Conservation (phyloP, 1,284 basidiomycete genomes). For the Ceratobasidium sp. region DNA sequence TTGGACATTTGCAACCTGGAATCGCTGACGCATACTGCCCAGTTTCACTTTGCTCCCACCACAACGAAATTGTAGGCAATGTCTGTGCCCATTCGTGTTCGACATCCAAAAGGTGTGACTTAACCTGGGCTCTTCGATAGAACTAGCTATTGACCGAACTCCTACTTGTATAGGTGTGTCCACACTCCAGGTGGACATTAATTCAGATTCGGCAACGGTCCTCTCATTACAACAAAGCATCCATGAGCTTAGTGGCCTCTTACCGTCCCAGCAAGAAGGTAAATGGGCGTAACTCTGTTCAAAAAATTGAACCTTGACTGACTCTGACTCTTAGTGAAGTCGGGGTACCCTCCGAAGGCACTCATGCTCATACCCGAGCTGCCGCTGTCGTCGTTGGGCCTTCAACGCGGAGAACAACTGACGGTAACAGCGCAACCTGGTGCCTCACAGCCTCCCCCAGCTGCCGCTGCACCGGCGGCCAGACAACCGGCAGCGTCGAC, state of each 20-base stretch:
- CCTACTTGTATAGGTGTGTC: constrained; percentile 62
- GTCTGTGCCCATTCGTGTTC: constrained; percentile 70
- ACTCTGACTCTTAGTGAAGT: constrained; percentile 71
- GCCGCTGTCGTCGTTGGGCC: constrained; percentile 79
- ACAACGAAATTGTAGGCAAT: constrained; percentile 8
- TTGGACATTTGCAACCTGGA: not conserved
- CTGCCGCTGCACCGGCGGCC: constrained; percentile 45
- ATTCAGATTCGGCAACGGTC: constrained; percentile 55
- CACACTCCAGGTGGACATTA: constrained; percentile 59
- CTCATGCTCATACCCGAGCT: constrained; percentile 80
- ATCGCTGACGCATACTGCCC: constrained; percentile 42
- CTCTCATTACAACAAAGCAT: constrained; percentile 57
- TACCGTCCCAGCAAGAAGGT: constrained; percentile 83
- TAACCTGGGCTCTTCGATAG: constrained; percentile 75
- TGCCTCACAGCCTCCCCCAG: constrained; percentile 41
- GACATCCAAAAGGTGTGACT: constrained; percentile 82
- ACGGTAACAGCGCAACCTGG: constrained; percentile 70
- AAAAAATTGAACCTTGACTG: not conserved
- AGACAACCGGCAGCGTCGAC: constrained; percentile 8
- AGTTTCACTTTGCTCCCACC: constrained; percentile 1
- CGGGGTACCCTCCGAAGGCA: constrained; percentile 83
- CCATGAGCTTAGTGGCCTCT: constrained; percentile 66
- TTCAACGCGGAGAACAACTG: constrained; percentile 84
- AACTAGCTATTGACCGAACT: constrained; percentile 70
- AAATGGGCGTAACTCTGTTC: constrained; percentile 56